Conservation (phyloP, 129 eudicot genomes). For the carrot (Daucus carota) region DH1_v3.0 NC_030384.2:35012001-35012500, state of each 20-base stretch:
- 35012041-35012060: no score
- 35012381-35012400: conserved; percentile 68
- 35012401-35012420: conserved; percentile 69
- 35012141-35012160: no score
- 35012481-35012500: conserved; percentile 34
- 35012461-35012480: conserved; percentile 38
- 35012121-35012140: no score
- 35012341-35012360: conserved; percentile 65
- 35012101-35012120: no score
- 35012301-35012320: conserved; percentile 47
- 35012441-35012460: conserved; percentile 46
- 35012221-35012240: conserved; percentile 51
- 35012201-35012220: conserved; percentile 58
- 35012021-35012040: no score
- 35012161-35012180: background rate
- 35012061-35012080: no score
- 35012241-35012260: conserved; percentile 67
- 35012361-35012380: conserved; percentile 74
- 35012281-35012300: conserved; percentile 76
- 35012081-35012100: no score
- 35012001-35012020: no score
- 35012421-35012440: conserved; percentile 46
- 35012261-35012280: conserved; percentile 83
- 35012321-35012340: conserved; percentile 60
- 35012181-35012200: conserved; percentile 65